Conservation (phyloP, 768 basidiomycete genomes). For the Lactifluus pinguis region DNA sequence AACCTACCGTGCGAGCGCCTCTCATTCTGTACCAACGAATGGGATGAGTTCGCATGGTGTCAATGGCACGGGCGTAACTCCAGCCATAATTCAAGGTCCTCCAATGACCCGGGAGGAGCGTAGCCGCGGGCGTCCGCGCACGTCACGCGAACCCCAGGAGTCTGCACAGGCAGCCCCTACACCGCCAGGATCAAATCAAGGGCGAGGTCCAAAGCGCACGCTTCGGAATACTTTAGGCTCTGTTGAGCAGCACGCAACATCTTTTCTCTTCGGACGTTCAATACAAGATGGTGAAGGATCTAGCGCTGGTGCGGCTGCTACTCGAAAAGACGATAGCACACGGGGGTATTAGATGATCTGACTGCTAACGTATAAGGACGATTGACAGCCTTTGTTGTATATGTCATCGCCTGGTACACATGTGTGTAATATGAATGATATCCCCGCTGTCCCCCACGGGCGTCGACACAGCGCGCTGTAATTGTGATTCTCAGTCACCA, state of each 20-base stretch:
- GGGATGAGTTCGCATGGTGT: background rate
- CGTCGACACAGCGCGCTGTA: background rate
- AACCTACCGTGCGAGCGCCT: background rate
- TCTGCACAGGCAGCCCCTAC: background rate
- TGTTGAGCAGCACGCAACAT: slow-evolving; percentile 61
- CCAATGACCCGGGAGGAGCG: slow-evolving; percentile 13
- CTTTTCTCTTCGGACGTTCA: slow-evolving; percentile 55
- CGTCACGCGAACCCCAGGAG: slow-evolving; percentile 5
- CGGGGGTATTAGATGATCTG: slow-evolving; percentile 9
- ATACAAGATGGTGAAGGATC: slow-evolving; percentile 21
- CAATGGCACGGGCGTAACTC: background rate
- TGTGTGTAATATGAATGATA: slow-evolving; percentile 13
- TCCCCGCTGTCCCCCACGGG: background rate
- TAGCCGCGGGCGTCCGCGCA: slow-evolving; percentile 11
- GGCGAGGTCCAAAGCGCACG: slow-evolving; percentile 55
- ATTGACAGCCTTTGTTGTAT: slow-evolving; percentile 11
- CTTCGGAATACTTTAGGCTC: slow-evolving; percentile 58
- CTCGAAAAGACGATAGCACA: slow-evolving; percentile 8
- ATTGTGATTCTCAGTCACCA: background rate
- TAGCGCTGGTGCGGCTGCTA: background rate
- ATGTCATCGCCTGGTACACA: background rate
- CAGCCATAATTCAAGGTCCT: background rate
- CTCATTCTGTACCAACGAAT: background rate
- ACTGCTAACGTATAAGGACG: background rate
- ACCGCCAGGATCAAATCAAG: slow-evolving; percentile 33